A percentile compares a stretch with the other conserved stretches of the same genome.
phyloP scores from a whole-genome alignment of 495 filamentous ascomycete species.

The Halenospora varia region DNA sequence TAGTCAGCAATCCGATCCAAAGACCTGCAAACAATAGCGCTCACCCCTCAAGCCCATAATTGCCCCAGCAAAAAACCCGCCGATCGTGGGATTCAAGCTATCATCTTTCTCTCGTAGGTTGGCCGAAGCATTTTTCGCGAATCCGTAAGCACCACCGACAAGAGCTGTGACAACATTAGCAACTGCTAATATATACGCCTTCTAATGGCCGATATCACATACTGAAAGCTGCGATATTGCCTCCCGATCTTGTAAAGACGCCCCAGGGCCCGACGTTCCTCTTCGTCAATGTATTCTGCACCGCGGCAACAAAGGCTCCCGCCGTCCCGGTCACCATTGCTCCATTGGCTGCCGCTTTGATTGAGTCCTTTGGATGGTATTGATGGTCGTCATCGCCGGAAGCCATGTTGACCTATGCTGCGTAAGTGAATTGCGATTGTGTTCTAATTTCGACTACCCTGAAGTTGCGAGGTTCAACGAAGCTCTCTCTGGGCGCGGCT shows the following conservation, averaged over 20 bases:
- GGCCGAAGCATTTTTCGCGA: constrained; percentile 66
- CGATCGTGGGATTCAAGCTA: constrained; percentile 62
- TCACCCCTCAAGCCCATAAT: constrained; percentile 63
- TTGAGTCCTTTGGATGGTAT: constrained; percentile 78
- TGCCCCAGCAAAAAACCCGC: constrained; percentile 68
- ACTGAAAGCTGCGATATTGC: constrained; percentile 65
- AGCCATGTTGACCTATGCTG: constrained; percentile 22
- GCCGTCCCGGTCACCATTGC: constrained; percentile 59
- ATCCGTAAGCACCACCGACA: constrained; percentile 76
- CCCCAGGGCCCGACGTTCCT: constrained; percentile 73
- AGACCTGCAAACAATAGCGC: background rate
- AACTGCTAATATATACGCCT: background rate
- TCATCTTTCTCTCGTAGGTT: constrained; percentile 78
- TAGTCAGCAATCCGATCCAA: background rate
- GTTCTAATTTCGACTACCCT: constrained; percentile 6
- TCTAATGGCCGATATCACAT: constrained; percentile 27
- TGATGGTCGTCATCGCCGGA: constrained; percentile 35
- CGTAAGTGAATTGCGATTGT: constrained; percentile 1
- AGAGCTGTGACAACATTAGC: constrained; percentile 49
- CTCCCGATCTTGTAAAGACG: constrained; percentile 68
- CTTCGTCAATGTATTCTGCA: constrained; percentile 80
- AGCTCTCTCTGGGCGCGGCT: background rate
- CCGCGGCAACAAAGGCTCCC: constrained; percentile 68
- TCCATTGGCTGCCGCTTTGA: constrained; percentile 59
- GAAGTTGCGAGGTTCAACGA: background rate